These are phyloP conservation scores for Leishmania amazonensis DNA, from an alignment of 208 protist species.

Conservation along the genomic window DNA sequence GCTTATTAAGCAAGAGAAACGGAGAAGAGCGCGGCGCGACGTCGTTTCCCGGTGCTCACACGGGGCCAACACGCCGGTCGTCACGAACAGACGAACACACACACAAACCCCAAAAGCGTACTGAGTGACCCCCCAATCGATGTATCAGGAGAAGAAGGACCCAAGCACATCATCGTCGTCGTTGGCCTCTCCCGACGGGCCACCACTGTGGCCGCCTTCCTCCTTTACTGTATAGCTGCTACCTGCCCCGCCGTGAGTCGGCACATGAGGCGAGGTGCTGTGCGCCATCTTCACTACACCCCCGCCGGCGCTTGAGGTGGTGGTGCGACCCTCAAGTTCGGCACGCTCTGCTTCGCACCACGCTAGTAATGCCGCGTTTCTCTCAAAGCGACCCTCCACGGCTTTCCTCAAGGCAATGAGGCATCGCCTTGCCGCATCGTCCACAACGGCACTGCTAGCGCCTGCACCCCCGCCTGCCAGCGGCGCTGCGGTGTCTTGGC, in stretches of 20 bases:
- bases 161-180: conserved; percentile 42
- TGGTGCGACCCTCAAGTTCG: conserved; percentile 39
- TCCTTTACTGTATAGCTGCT: conserved; percentile 31
- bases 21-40: not conserved
- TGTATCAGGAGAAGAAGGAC: conserved; percentile 27
- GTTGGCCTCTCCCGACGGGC: not conserved
- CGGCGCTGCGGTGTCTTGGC: conserved; percentile 1
- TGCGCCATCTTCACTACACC: conserved; percentile 23
- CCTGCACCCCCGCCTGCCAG: conserved; percentile 10
- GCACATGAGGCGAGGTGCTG: not conserved
- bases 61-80: not conserved
- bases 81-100: not conserved
- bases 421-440: conserved; percentile 37
- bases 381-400: conserved; percentile 47
- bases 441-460: conserved; percentile 18
- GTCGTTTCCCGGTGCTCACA: not conserved
- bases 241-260: conserved; percentile 8
- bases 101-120: not conserved
- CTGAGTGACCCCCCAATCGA: not conserved
- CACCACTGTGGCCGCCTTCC: conserved; percentile 13
- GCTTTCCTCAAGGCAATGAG: conserved; percentile 46
- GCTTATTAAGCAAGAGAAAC: not conserved
- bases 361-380: conserved; percentile 40
- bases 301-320: not conserved
- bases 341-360: conserved; percentile 68